Conservation (phyloP, 768 basidiomycete species). For the Tricholoma sp. region DNA sequence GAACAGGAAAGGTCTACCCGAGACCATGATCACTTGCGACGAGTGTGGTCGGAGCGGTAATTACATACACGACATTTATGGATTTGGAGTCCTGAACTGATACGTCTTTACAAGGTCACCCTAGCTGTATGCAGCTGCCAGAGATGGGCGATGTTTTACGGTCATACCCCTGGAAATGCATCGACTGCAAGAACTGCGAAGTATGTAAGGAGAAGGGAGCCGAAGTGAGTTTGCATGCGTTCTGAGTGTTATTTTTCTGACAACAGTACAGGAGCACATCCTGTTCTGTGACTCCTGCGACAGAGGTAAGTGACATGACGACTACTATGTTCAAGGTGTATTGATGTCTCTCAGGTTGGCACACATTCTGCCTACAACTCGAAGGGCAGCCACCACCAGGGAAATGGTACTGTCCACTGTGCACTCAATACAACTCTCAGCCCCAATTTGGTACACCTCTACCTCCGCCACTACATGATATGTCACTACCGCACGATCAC, state of each 20-base stretch:
- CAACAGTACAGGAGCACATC: conserved; percentile 54
- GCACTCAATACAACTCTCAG: conserved; percentile 28
- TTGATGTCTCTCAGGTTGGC: conserved; percentile 57
- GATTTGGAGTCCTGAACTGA: neutral
- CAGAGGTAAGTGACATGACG: conserved; percentile 49
- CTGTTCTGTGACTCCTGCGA: conserved; percentile 95
- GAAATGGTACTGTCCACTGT: conserved; percentile 71
- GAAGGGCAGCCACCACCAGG: conserved; percentile 61
- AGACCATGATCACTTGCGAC: conserved; percentile 72
- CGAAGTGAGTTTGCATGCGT: conserved; percentile 56
- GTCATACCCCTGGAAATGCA: conserved; percentile 81
- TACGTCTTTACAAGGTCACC: conserved; percentile 55
- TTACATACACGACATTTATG: conserved; percentile 18
- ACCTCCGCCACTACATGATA: neutral
- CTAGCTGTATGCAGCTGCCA: conserved; percentile 71
- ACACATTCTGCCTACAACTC: conserved; percentile 72
- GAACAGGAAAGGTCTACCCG: conserved; percentile 54
- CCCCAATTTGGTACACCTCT: neutral
- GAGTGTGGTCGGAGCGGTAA: conserved; percentile 82
- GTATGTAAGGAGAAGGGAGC: conserved; percentile 81
- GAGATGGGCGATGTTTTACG: conserved; percentile 56
- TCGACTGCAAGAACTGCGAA: conserved; percentile 91
- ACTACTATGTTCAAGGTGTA: conserved; percentile 10
- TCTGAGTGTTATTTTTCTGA: conserved; percentile 10
- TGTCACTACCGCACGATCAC: neutral